Base-by-base conservation (phyloP, 2,329 filamentous ascomycete species). In the Fusarium nygamai region DNA sequence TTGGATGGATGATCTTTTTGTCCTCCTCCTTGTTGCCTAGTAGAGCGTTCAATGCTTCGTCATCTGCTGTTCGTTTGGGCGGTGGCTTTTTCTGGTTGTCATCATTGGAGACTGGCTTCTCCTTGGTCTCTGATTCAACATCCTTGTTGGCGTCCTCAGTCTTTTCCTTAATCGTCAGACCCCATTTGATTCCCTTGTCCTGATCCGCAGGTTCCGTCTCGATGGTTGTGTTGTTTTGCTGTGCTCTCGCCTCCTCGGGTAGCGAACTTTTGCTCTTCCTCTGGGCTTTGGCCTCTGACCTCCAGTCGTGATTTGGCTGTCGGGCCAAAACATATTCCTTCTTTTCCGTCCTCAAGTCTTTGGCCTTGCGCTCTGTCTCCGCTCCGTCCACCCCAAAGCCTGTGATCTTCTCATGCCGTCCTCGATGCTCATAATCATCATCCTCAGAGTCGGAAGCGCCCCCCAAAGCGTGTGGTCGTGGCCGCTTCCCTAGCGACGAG, bases 21-120 rank as follows among this genome's bases (percentile, higher is more conserved):
- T 80, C 79, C 27, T 82, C 86, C 29, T 83, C 76, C 79, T 75
- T 86, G 80, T 89, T 88, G 6, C 89, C 89, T 14, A 94, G 84
- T 14, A 95, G 86, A 11, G 92, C 91, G 68, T 91, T 88, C 68
- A 95, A 83, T 14, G 93, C 93, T 76, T 89, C 84, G 8, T 87
- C 85, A 41, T 89, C 86, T 48, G 81, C 81, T 43, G 75, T 77
- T 51, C 71, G 67, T 61, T 67, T 75, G 14, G 33, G 54, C 7
- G 56, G 54, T 38, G 66, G 51, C n/a, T 67, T 31, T 20, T 66
- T 64, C 22, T 57, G 48, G 27, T 57, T 12, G 27, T 68, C 53
- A n/a, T 76, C 48, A 16, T 58, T 43, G 19, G 62, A 48, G 12
- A 64, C n/a, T 12, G 67, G 38, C 39, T 64, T 67, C 54, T 65